Percentiles rank a stretch among this genome's conserved stretches.
Conservation (phyloP, 495 filamentous ascomycete species). For the Penicillium cinerascens region DNA sequence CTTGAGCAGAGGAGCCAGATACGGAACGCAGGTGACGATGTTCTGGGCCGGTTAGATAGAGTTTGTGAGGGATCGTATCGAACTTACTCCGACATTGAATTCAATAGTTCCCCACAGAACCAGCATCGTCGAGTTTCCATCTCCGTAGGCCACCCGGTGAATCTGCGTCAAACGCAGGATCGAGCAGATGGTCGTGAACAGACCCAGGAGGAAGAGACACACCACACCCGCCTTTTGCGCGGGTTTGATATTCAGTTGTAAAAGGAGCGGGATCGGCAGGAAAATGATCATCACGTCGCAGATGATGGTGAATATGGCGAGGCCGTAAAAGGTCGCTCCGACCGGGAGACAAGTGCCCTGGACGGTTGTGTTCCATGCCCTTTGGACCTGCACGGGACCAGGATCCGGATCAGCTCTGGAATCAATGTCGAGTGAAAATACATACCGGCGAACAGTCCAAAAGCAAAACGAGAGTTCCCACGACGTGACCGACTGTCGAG, state of each 20-base stretch:
- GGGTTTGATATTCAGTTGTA: slow-evolving; percentile 46
- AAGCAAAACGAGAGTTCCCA: slow-evolving; percentile 47
- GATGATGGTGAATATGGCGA: slow-evolving; percentile 51
- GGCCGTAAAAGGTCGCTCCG: slow-evolving; percentile 49
- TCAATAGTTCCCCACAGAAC: slow-evolving; percentile 58
- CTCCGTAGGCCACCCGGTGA: slow-evolving; percentile 44
- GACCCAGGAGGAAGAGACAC: slow-evolving; percentile 53
- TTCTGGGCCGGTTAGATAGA: slow-evolving; percentile 29
- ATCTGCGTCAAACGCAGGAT: slow-evolving; percentile 54
- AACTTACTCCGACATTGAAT: slow-evolving; percentile 51
- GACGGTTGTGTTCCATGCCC: slow-evolving; percentile 42
- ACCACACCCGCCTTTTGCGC: slow-evolving; percentile 52
- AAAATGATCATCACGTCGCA: slow-evolving; percentile 52
- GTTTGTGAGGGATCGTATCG: neutral
- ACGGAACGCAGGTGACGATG: slow-evolving; percentile 45
- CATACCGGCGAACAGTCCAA: slow-evolving; percentile 52
- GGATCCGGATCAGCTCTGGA: neutral
- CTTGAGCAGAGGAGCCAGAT: slow-evolving; percentile 43
- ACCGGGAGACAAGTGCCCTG: slow-evolving; percentile 48
- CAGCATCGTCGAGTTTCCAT: slow-evolving; percentile 57
- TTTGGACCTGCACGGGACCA: slow-evolving; percentile 39
- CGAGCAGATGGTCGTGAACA: slow-evolving; percentile 57
- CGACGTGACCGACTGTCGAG: slow-evolving; percentile 46
- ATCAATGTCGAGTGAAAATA: neutral
- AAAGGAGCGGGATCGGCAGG: slow-evolving; percentile 51